Evolutionary conservation across 2,329 filamentous ascomycete species (phyloP), one percentile per base, ranked within the genome.

Genomic region (Zymoseptoria crescenta): DNA sequence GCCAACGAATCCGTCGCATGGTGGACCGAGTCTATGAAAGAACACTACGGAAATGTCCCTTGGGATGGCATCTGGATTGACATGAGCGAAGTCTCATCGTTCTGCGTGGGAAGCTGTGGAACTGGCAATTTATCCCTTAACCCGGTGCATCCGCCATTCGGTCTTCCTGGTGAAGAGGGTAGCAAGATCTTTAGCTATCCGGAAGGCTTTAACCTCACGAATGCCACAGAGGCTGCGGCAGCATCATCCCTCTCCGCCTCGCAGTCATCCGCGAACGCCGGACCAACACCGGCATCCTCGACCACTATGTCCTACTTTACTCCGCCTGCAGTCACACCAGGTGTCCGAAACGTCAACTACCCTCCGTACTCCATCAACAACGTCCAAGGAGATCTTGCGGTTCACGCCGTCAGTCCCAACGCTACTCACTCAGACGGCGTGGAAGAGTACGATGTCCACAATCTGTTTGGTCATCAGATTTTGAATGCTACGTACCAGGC

Each of bases 381-480:
- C 30, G 82, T 85, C 49, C 81, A 88, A 50, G 88, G 87, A 16
- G 87, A 89, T 67, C 79, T 93, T 21, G 86, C 83, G 16, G 84
- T 86, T 1, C 84, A 89, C 66, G 88, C 89, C 1, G 80, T 92
- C 27, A 85, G 83, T 60, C 88, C 89, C 0, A 91, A 94, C 67
- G 87, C 89, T 0, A 91, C 87, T 2, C 88, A 94, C 68, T 77
- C 82, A 52, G 87, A 89, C 65, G 89, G 88, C 3, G 78, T 83
- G 1, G 72, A 83, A 49, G 87, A 95, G 70, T 96, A 96, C 69
- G 89, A 95, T 69, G 83, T 89, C 27, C 91, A 96, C 78, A 94
- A 89, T 68, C 75, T 94, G 1, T 93, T 81, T 68, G 89, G 89
- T 0, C 81, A 88, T 67, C 84, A 87, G 70, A 88, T 92, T 64